Percentiles rank a stretch among this genome's conserved stretches.
These are phyloP conservation scores for Tolypocladium amazonense DNA, from an alignment of 2,329 filamentous ascomycete species.

Conservation along the genomic window DNA sequence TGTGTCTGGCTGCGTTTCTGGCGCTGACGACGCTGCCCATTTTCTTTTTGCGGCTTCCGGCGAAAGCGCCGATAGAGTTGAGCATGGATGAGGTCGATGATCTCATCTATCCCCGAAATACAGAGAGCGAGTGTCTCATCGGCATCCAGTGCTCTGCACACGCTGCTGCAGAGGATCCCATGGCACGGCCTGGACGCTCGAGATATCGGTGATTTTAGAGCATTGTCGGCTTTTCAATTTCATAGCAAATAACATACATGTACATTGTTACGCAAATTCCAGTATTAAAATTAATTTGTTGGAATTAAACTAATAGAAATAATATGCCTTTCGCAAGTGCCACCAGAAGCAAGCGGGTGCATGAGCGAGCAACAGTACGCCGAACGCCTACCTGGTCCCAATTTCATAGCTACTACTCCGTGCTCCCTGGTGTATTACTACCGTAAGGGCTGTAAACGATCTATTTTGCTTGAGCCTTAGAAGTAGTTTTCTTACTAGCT, in stretches of 20 bases:
- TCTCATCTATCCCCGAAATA: not conserved
- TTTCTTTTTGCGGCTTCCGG: not conserved
- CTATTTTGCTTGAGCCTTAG: too few relatives aligned
- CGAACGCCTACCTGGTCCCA: too few relatives aligned
- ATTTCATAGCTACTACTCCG: too few relatives aligned
- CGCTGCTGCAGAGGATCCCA: not conserved
- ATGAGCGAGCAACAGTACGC: not conserved
- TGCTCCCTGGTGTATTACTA: too few relatives aligned
- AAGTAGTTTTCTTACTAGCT: too few relatives aligned
- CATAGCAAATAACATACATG: not conserved
- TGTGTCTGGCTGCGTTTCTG: constrained; percentile 3
- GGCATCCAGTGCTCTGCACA: not conserved
- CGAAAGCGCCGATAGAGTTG: not conserved
- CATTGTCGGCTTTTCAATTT: not conserved
- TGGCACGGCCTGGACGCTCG: not conserved
- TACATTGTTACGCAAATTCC: not conserved
- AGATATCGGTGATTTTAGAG: not conserved
- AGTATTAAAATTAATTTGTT: not conserved
- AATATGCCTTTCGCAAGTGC: too few relatives aligned
- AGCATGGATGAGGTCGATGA: not conserved
- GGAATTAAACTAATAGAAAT: not conserved
- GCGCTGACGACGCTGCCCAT: constrained; percentile 1
- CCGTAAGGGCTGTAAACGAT: too few relatives aligned
- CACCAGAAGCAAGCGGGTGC: too few relatives aligned
- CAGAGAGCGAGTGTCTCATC: not conserved